Base-by-base conservation (phyloP, 2,329 filamentous ascomycete genomes). In the Calonectria naviculata region DNA sequence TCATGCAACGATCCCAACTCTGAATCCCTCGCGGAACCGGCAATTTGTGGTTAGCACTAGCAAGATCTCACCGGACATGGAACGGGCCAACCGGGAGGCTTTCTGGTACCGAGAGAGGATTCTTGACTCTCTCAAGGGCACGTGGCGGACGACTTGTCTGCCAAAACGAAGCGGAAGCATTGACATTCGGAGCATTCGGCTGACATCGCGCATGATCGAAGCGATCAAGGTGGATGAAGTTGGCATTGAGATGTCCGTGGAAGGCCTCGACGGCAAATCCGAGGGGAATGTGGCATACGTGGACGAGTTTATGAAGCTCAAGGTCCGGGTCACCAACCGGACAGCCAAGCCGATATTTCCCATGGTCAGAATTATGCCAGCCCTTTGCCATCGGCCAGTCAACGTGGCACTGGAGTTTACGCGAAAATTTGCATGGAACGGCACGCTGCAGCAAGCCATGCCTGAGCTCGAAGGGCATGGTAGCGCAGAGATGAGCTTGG, bases 61-160 rank as follows among this genome's bases (percentile, higher is more conserved):
- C 79, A 94, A 94, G 77, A 90, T 95, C 67, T 92, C 93, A 0
- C 93, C 94, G 0, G 94, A 97, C 74, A 90, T 89, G 49, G 95
- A 98, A 83, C 90, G 93, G 38, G 89, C 91, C 15, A 93, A 89
- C 71, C 89, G 95, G 63, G 95, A 98, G 83, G 91, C 92, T 0
- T 98, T 98, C 81, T 98, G 95, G 95, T 98, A 95, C 81, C 91
- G 95, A 19, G 94, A 97, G 81, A 91, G 91, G 79, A 88, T 98
- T 2, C 88, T 98, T 4, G 92, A 93, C 71, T 87, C 87, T 47
- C 84, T 98, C 12, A 88, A 87, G 29, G 95, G 93, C 0, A 90
- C 87, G 0, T 98, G 95, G 95, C 89, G 86, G 67, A 90, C 90
- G 0, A 85, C 76, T 1, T 85, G 86, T 1, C 85, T 85, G 2